Base-by-base conservation (phyloP, 257 asterid genomes). In the Striga asiatica region DNA sequence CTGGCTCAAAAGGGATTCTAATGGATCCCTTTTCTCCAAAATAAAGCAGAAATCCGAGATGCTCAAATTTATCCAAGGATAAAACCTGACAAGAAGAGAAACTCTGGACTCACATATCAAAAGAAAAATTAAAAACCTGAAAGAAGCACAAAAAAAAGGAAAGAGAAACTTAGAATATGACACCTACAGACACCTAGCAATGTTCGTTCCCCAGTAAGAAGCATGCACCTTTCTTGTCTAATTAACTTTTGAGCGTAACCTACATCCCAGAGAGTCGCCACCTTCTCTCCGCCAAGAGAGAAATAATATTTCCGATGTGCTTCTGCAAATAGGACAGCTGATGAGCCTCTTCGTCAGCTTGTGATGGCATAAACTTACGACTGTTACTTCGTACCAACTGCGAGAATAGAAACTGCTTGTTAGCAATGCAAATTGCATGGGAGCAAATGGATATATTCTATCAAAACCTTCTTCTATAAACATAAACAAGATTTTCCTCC, bases 341-440 rank as follows among this genome's bases (percentile, higher is more conserved):
- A 61, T 91, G 98, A 21, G 96, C 96, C 77, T 91, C 95, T 66
- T 86, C 98, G 39, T 91, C 98, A 13, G 78, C 81, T 70, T 82
- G 95, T 14, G 98, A 91, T 54, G 98, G 98, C 83, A 91, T 77
- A 69, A 79, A 91, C 64, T 79, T 76, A 24, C 98, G 88, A 65
- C 81, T 91, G 74, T 91, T 83, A 81, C 98, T 91, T 52, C 98
- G 83, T 34, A 91, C 98, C 66, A 91, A 76, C 98, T 89, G 94
- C 76, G 72, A 58, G 49, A 17, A 42, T 38, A 47, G 21, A 19
- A 34, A 56, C 28, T 45, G 18, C 18, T 5, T 60, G 14, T 67
- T 48, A 12, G 58, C 41, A 35, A 63, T 29, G n/a, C n/a, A n/a
- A n/a, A n/a, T n/a, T n/a, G n/a, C n/a, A n/a, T n/a, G n/a, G n/a